Evolutionary conservation across 371 early-diverging fungal species (phyloP), one percentile per base, ranked within the genome.

Genomic region (Actinomortierella wolfii): DNA sequence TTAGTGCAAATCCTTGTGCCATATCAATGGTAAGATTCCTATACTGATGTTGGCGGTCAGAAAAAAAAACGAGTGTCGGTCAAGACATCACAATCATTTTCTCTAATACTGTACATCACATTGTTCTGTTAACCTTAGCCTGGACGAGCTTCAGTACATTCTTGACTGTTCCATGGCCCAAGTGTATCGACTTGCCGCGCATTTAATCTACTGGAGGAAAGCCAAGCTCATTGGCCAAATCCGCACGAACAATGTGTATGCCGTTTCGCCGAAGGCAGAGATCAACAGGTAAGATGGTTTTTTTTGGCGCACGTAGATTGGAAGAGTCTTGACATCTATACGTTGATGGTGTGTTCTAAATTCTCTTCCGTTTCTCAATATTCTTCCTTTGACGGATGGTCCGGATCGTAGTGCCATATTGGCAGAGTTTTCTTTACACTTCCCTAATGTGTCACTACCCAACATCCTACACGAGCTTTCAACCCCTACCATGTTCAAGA

Each of bases 161-260:
- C 68, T 96, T 14, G 93, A 94, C 68, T 95, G 96, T 69, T 94
- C 96, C 2, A 80, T 94, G 47, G 90, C 94, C 0, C 95, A 95
- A 59, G 86, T 97, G 3, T 96, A 93, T 69, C 84, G 91, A 2
- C 63, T 93, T 23, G 94, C 91, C 9, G 92, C 95, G 0, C 97
- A 97, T 76, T 78, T 97, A 39, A 90, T 95, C 42, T 94, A 91
- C 67, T 96, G 97, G 96, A 71, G 85, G 45, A 92, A 93, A 61
- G 96, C 96, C 3, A 90, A 90, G 63, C 76, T 96, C 40, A 92
- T 96, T 44, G 87, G 93, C 73, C 90, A 91, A 8, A 88, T 96
- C 47, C 84, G 81, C 58, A 79, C 86, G 34, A 78, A 87, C 46
- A 92, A 93, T 59, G 85, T 91, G 11, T 97, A 96, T 69, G 89